phyloP scores from a whole-genome alignment of 768 basidiomycete genomes.

The Bullera alba region DNA sequence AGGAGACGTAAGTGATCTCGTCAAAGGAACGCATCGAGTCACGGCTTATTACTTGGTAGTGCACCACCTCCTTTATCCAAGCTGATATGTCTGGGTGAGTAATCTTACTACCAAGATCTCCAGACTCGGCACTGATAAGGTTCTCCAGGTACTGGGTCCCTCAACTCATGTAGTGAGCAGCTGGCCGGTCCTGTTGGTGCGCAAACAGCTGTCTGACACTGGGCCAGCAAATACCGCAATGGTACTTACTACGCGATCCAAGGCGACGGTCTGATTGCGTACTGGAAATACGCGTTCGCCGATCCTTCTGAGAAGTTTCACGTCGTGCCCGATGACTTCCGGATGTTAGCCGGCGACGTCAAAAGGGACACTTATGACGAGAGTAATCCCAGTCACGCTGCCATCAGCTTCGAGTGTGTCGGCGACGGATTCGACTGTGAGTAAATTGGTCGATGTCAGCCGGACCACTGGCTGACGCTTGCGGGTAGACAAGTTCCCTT shows the following conservation, averaged over 20 bases:
- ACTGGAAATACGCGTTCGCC: constrained; percentile 10
- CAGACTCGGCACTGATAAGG: background rate
- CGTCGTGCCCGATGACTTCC: constrained; percentile 25
- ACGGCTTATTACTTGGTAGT: constrained; percentile 2
- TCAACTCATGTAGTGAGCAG: constrained; percentile 18
- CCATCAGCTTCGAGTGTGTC: constrained; percentile 18
- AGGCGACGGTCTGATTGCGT: constrained; percentile 14
- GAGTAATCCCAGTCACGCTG: constrained; percentile 5
- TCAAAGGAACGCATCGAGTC: too few species aligned
- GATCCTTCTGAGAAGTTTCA: constrained; percentile 6
- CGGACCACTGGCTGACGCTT: background rate
- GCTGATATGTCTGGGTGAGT: constrained; percentile 19
- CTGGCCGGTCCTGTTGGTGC: background rate
- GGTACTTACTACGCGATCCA: constrained; percentile 15
- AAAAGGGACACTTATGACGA: constrained; percentile 12
- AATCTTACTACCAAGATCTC: background rate
- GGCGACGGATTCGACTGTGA: constrained; percentile 15
- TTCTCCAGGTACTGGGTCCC: constrained; percentile 20
- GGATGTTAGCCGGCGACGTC: constrained; percentile 21
- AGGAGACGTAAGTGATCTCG: constrained; percentile 5
- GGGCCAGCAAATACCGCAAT: constrained; percentile 23
- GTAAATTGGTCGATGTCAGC: background rate
- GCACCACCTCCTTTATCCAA: constrained; percentile 18
- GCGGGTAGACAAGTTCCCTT: constrained; percentile 7
- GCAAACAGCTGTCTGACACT: background rate